Conservation (phyloP, 192 early-diverging fungal species). For the Coemansia reversa region DNA sequence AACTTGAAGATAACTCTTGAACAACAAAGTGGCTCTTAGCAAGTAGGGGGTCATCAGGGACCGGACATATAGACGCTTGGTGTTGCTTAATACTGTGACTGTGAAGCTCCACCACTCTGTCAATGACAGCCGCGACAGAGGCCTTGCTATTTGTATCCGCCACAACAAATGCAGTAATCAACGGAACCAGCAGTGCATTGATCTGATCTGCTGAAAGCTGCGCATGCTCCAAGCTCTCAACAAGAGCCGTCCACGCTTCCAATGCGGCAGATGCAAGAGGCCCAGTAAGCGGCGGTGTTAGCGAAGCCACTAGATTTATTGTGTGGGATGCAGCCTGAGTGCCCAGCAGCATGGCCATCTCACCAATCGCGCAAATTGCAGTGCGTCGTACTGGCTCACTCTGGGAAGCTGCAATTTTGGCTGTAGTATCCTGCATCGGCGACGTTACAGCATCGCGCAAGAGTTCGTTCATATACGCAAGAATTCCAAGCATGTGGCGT, state of each 20-base stretch:
- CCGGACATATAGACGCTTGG: conserved; percentile 29
- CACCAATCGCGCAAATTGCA: conserved; percentile 42
- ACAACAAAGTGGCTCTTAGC: conserved; percentile 16
- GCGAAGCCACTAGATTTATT: conserved; percentile 44
- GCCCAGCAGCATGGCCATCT: conserved; percentile 35
- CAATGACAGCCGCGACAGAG: conserved; percentile 22
- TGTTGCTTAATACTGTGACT: conserved; percentile 14
- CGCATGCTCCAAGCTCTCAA: conserved; percentile 23
- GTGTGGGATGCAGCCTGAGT: conserved; percentile 22
- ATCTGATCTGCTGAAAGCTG: conserved; percentile 35
- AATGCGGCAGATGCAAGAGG: conserved; percentile 23
- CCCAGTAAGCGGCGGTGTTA: conserved; percentile 33
- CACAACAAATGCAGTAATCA: conserved; percentile 33
- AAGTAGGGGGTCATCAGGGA: conserved; percentile 49
- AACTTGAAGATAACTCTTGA: conserved; percentile 6
- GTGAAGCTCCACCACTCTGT: conserved; percentile 25
- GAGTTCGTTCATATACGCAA: conserved; percentile 54
- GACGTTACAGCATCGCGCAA: conserved; percentile 25
- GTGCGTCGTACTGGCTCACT: conserved; percentile 17
- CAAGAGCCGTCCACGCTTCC: conserved; percentile 34
- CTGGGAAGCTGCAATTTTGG: neutral
- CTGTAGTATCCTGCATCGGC: neutral
- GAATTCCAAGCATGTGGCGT: conserved; percentile 43
- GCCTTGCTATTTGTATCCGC: neutral
- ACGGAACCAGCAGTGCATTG: conserved; percentile 46